Evolutionary conservation across 495 filamentous ascomycete genomes (phyloP).

Genomic region (Xylaria grammica): DNA sequence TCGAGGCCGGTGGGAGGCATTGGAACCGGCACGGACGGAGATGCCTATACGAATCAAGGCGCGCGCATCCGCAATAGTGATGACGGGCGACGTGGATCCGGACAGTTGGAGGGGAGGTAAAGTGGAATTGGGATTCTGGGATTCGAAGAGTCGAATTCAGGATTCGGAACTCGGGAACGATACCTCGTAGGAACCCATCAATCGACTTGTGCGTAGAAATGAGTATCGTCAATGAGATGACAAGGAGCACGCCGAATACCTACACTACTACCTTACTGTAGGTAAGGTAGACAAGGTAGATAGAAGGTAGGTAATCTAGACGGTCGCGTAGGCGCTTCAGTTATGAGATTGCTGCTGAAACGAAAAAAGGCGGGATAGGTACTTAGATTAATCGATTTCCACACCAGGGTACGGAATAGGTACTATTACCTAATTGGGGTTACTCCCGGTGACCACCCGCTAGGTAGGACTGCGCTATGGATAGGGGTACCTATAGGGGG

Average conservation of each 20-base stretch:
- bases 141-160: too few relatives aligned
- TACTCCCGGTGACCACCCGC: background rate
- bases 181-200: too few relatives aligned
- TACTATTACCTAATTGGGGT: background rate
- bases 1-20: slow-evolving; percentile 36
- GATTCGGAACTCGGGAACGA: too few relatives aligned
- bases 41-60: slow-evolving; percentile 13
- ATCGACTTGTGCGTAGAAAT: too few relatives aligned
- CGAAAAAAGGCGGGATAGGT: slow-evolving; percentile 34
- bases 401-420: background rate
- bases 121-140: too few relatives aligned
- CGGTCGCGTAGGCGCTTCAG: background rate
- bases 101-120: background rate
- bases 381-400: slow-evolving; percentile 1
- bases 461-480: slow-evolving; percentile 1
- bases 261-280: too few relatives aligned
- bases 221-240: too few relatives aligned
- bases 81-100: background rate
- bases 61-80: background rate
- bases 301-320: background rate
- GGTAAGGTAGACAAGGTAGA: too few relatives aligned
- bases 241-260: too few relatives aligned
- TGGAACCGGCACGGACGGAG: slow-evolving; percentile 32
- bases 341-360: slow-evolving; percentile 24
- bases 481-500: slow-evolving; percentile 14